Evolutionary conservation across 768 basidiomycete genomes (phyloP), one percentile per base, ranked within the genome.

Genomic region (Sarcodon sp.): DNA sequence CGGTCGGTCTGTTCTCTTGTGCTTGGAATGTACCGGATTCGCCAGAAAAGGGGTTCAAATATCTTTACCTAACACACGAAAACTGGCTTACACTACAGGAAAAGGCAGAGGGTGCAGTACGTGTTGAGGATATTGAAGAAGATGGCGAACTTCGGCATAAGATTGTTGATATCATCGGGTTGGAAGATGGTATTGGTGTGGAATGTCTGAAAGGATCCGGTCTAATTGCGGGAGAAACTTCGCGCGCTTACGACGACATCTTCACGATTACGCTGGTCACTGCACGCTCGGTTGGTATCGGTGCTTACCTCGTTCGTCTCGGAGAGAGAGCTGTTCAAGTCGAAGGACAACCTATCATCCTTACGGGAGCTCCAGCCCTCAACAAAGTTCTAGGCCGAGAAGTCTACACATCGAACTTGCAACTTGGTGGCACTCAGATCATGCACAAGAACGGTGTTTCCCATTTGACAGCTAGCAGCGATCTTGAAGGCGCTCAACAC

Each of bases 401-500:
- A 64, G 96, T 99, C 43, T 98, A 99, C 64, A 97, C 96, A 7
- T 96, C 92, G 47, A 98, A 98, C 65, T 66, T 99, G 56, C 96
- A 98, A 64, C 87, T 99, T 51, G 96, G 96, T 53, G 96, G 96
- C 47, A 98, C 96, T n/a, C 96, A 99, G 61, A 98, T 99, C 72
- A 98, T 99, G 96, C 87, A 91, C 79, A 97, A 97, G 79, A 99
- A 99, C 61, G 96, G 96, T 66, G 88, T 98, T 48, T 96, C 94
- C 4, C 96, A 99, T 63, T 70, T 98, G 50, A 93, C 90, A 3
- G 93, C 96, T 33, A 79, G 79, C 57, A 97, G 91, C 61, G 96
- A 99, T 62, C 70, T 99, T 33, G 89, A 98, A 64, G 96, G 96
- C 50, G 91, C 93, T 12, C 82, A 83, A 21, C 86, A 92, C 50